Base-by-base conservation (phyloP, 768 basidiomycete species). In the Lenzites betulinus region DNA sequence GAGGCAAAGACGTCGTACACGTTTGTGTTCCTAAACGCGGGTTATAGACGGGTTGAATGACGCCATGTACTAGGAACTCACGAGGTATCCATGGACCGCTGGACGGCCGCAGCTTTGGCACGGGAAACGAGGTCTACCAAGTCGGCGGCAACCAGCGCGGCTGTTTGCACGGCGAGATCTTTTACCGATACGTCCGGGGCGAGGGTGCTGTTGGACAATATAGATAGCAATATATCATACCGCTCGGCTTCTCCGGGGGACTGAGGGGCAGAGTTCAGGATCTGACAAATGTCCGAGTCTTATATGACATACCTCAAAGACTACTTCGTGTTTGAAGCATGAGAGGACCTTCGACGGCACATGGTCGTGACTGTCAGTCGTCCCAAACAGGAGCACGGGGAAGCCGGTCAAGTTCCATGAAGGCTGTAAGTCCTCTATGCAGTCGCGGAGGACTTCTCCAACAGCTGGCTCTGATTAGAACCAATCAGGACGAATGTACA, bases 101-200 rank as follows among this genome's bases (percentile, higher is more conserved):
- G 77, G 15, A 89, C 63, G 0, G 92, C 81, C 36, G 78, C 79
- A 11, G 81, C 73, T 53, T 78, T 77, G 0, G 92, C 83, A 28
- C 86, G 83, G 15, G 68, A 66, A 1, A 91, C 82, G 6, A 98
- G 80, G 66, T 89, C 82, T 23, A 77, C 80, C 15, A 98, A 78
- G 72, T 98, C 97, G 15, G 78, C 83, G 2, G 93, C 90, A 26
- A 93, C 86, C 7, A 99, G 77, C 2, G 95, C 95, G 16, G 97
- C 97, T 3, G 95, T 96, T 69, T 96, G 92, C 2, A 84, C 83
- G 4, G 97, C 93, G 3, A 98, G 65, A 5, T 74, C 71, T 36
- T 75, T 71, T n/a, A 96, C 58, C 8, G 89, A 88, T 2, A 97
- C 87, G 74, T 99, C 97, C 0, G 90, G 82, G 0, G 87, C 83